Percentiles rank a stretch among this genome's conserved stretches.
Conservation (phyloP, 2,329 filamentous ascomycete species). For the Talaromyces rugulosus region DNA sequence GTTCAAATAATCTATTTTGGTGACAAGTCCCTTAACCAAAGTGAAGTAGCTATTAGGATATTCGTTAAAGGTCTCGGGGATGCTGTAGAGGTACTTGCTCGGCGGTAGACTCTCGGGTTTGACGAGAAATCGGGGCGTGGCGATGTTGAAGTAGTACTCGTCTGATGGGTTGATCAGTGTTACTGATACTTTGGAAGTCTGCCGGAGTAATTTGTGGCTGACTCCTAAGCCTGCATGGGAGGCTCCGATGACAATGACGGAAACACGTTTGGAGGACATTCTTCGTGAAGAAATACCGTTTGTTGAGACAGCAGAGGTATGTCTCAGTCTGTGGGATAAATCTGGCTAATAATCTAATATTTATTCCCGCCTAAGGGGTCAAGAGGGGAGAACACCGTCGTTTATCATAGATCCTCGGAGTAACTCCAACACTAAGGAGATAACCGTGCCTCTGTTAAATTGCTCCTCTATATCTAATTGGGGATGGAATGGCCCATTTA, state of each 20-base stretch:
- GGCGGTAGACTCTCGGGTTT: slow-evolving; percentile 45
- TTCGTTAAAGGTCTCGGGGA: slow-evolving; percentile 47
- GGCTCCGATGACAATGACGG: slow-evolving; percentile 35
- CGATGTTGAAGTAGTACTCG: slow-evolving; percentile 52
- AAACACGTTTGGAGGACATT: background rate
- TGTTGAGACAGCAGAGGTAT: background rate
- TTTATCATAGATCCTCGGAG: background rate
- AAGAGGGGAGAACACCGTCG: background rate
- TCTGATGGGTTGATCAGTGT: slow-evolving; percentile 52
- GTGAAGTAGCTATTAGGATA: slow-evolving; percentile 34
- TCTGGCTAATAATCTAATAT: background rate
- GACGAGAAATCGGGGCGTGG: slow-evolving; percentile 50
- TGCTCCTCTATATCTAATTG: background rate
- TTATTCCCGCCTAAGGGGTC: background rate
- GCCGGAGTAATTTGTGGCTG: slow-evolving; percentile 35
- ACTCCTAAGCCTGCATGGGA: slow-evolving; percentile 32
- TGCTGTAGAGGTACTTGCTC: slow-evolving; percentile 47
- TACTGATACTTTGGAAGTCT: slow-evolving; percentile 39
- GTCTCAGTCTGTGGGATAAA: background rate
- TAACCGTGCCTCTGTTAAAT: background rate
- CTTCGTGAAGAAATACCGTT: background rate
- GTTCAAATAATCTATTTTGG: background rate
- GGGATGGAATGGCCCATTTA: background rate
- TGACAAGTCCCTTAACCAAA: background rate
- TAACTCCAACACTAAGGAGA: background rate